Evolutionary conservation across 805 yeast species (phyloP), one percentile per base, ranked within the genome.

Genomic region (Maudiozyma turicensis): DNA sequence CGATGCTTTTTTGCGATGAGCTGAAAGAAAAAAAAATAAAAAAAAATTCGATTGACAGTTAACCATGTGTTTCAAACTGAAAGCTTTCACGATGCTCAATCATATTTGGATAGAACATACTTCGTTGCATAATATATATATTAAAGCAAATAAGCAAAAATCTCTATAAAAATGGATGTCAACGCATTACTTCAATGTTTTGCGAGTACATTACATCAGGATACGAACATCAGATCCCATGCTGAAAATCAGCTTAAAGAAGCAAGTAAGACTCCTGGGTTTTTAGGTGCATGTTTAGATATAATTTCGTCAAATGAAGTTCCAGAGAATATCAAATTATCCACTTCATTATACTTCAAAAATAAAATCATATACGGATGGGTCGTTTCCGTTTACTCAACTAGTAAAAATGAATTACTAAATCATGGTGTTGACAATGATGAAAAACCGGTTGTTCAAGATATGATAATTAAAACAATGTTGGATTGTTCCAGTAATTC

Each of bases 311-410:
- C 78, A 20, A 67, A 67, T 6, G 77, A 74, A 14, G 80, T 75
- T 13, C 70, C 78, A 6, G 65, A 67, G 2, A 76, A 72, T 28
- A 73, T 84, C 45, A 76, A 81, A 56, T 70, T 79, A 45, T 86
- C 95, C 10, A 84, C 95, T 2, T 89, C 93, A 0, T 81, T 91
- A 5, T 87, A 80, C 65, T 78, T 88, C 65, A 91, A 91, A 64
- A 90, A 91, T 65, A 74, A 81, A 49, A 73, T 88, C 26, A 69
- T 73, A 13, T 73, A 77, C 37, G 73, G 77, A 46, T 90, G 97
- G 97, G 60, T 53, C 44, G 54, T 64, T 10, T 54, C 54, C 8
- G 54, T 48, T 28, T 40, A 45, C n/a, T 30, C 32, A 28, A 31
- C 44, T 13, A 50, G 63, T 13, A 61, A 57, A 10, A 71, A 63